phyloP scores from a whole-genome alignment of 352 stramenopile species.

The Blastocystis sp. region DNA sequence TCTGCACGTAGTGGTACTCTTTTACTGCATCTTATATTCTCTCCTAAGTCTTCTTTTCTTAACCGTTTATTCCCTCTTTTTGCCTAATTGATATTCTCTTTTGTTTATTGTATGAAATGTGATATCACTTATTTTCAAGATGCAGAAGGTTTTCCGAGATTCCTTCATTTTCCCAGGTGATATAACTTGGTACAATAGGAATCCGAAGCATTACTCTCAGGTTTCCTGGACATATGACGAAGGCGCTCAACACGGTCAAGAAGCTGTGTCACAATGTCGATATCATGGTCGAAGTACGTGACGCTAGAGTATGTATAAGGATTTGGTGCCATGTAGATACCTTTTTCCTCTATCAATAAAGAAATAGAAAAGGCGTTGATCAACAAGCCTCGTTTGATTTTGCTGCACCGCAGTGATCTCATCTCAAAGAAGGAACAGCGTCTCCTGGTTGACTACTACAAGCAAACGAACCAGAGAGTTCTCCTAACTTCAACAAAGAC shows the following conservation, averaged over 20 bases:
- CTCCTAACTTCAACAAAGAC: conserved; percentile 30
- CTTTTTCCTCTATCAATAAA: conserved; percentile 14
- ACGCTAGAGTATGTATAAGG: neutral
- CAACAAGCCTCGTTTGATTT: conserved; percentile 9
- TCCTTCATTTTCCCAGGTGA: conserved; percentile 29
- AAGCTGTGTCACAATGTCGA: conserved; percentile 27
- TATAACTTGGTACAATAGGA: neutral
- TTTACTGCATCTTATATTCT: too few relatives aligned
- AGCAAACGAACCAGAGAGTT: neutral
- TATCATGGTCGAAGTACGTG: conserved; percentile 61
- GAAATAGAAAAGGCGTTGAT: conserved; percentile 9
- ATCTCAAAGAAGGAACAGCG: conserved; percentile 28
- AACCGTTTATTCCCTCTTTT: too few relatives aligned
- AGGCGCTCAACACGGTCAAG: conserved; percentile 50
- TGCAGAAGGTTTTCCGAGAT: conserved; percentile 16
- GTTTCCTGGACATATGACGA: conserved; percentile 62
- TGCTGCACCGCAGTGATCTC: conserved; percentile 32
- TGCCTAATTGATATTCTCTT: too few relatives aligned
- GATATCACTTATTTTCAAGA: neutral
- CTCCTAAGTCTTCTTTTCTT: too few relatives aligned
- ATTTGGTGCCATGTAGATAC: neutral
- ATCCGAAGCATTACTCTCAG: neutral
- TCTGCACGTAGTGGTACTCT: too few relatives aligned
- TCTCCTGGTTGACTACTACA: neutral
- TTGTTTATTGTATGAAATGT: too few relatives aligned